Conservation (phyloP, 2,329 filamentous ascomycete species). For the Cladosporium halotolerans region DNA sequence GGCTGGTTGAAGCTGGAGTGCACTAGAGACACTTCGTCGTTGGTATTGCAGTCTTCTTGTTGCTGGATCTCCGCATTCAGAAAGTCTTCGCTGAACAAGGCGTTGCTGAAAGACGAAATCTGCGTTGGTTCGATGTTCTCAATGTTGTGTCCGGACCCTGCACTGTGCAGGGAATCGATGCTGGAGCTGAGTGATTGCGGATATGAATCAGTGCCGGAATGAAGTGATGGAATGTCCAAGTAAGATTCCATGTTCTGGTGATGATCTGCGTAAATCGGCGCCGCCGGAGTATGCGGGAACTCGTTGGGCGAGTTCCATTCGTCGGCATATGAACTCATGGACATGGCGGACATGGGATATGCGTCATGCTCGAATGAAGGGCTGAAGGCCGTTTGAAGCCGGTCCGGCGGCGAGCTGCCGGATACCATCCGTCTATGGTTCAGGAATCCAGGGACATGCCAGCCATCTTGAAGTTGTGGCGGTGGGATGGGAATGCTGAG, state of each 20-base stretch:
- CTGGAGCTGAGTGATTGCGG: slow-evolving; percentile 33
- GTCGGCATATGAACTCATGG: slow-evolving; percentile 42
- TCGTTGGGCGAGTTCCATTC: slow-evolving; percentile 44
- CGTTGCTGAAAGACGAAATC: slow-evolving; percentile 7
- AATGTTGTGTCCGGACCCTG: slow-evolving; percentile 7
- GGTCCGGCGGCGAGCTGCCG: slow-evolving; percentile 35
- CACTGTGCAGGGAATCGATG: slow-evolving; percentile 40
- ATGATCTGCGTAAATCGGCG: slow-evolving; percentile 21
- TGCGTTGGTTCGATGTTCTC: not conserved
- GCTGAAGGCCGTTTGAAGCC: slow-evolving; percentile 37
- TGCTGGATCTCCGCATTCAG: slow-evolving; percentile 16
- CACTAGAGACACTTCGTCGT: slow-evolving; percentile 21
- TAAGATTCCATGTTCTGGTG: slow-evolving; percentile 2
- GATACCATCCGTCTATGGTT: slow-evolving; percentile 24
- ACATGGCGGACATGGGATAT: slow-evolving; percentile 41
- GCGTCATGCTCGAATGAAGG: slow-evolving; percentile 36
- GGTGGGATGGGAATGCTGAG: slow-evolving; percentile 14
- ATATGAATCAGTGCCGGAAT: slow-evolving; percentile 32
- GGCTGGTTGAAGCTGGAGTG: slow-evolving; percentile 28
- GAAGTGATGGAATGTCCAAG: slow-evolving; percentile 3
- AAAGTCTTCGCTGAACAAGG: slow-evolving; percentile 7
- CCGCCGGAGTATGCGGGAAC: slow-evolving; percentile 42
- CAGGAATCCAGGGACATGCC: slow-evolving; percentile 33
- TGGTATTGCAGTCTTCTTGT: slow-evolving; percentile 16
- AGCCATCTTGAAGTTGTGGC: slow-evolving; percentile 25